These are phyloP conservation scores for Kuraishia molischiana DNA, from an alignment of 805 yeast species.

Conservation along the genomic window DNA sequence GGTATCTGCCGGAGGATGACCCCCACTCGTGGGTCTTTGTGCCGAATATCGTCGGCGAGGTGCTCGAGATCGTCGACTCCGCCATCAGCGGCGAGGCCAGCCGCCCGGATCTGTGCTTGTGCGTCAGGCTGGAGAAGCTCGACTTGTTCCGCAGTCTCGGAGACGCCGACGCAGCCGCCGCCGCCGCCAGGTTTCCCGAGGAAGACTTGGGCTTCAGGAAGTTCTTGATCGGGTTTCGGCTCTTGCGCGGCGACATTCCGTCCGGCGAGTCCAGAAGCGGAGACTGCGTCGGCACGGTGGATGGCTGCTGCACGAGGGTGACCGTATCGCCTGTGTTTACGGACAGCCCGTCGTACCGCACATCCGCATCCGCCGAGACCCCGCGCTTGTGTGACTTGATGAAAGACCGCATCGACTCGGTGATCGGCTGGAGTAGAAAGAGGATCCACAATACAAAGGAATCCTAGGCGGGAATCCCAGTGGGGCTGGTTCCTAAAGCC, in stretches of 20 bases:
- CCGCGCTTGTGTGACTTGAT: conserved; percentile 19
- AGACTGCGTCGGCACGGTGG: background rate
- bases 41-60: conserved; percentile 3
- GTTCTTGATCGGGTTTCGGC: conserved; percentile 15
- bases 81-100: background rate
- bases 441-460: too few species aligned
- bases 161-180: conserved; percentile 1
- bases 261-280: background rate
- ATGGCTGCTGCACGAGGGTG: background rate
- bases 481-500: too few species aligned
- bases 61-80: background rate
- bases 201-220: conserved; percentile 16
- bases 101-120: background rate
- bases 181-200: conserved; percentile 5
- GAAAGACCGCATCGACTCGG: conserved; percentile 23
- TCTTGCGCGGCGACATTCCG: conserved; percentile 6
- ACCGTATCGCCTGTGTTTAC: background rate
- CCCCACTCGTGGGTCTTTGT: conserved; percentile 5
- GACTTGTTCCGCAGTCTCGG: conserved; percentile 1
- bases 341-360: background rate
- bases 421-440: too few species aligned
- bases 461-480: too few species aligned
- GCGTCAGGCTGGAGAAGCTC: conserved; percentile 1
- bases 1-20: background rate
- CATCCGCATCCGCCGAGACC: conserved; percentile 10